Base-by-base conservation (phyloP, 306 rosid genomes). In the Cyclanthera cordifolia region DNA sequence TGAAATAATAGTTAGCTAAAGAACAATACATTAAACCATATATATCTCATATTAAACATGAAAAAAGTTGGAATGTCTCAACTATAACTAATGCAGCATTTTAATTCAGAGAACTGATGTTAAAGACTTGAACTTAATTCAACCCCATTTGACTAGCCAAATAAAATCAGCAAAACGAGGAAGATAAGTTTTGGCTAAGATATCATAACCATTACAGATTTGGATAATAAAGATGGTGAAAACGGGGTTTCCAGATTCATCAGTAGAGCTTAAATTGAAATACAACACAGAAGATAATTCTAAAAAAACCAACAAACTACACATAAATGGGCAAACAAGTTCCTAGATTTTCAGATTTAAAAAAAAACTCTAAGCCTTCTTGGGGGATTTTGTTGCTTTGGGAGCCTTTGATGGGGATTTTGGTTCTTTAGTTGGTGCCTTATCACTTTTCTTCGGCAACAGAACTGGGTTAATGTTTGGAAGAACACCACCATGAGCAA, bases 401-500 rank as follows among this genome's bases (percentile, higher is more conserved):
- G 74, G 54, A 0, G 88, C 86, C 71, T 83, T 91, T 0, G 90
- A 47, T 0, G 97, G 93, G n/a, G 95, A 85, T 69, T 86, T 88
- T 0, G 88, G 83, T 47, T 84, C 97, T 59, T 85, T 81, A 1
- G 67, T 0, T 7, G 74, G 46, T 0, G 78, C 73, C 28, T 72
- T 81, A 1, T 86, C 83, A 0, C 79, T 63, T 75, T 81, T 91
- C 88, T 91, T 91, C 0, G 94, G 97, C 76, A 91, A 69, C 1
- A 91, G 82, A 12, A 91, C 23, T 0, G 95, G 97, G 80, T 88
- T 88, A 17, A 91, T 91, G 69, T 88, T 88, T 0, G 97, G 97
- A 3, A 88, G 83, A 63, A 91, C 97, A 48, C 95, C 95, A 17
- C 97, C 95, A 13, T 83, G 90, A 2, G 97, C 95, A 47, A 90